Conservation (phyloP, 768 basidiomycete genomes). For the Hemileccinum impolitum region DNA sequence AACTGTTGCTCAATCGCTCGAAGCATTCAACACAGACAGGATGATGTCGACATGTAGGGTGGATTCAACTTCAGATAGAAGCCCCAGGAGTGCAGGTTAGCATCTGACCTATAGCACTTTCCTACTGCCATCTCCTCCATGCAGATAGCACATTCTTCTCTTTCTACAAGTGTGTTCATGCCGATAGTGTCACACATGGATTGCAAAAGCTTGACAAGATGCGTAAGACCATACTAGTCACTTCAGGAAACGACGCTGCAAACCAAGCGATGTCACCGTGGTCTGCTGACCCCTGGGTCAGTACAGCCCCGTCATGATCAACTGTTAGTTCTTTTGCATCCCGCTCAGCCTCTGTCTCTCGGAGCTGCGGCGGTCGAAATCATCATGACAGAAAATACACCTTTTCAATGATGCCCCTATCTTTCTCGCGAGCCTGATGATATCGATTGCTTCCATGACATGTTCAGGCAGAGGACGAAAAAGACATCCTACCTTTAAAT, state of each 20-base stretch:
- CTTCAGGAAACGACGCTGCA: not conserved
- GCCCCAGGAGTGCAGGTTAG: not conserved
- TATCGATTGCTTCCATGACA: not conserved
- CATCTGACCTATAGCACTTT: constrained; percentile 21
- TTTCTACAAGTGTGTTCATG: constrained; percentile 21
- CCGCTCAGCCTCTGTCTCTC: constrained; percentile 11
- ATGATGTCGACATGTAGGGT: constrained; percentile 17
- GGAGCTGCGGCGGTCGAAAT: constrained; percentile 10
- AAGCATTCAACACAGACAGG: constrained; percentile 18
- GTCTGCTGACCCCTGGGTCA: constrained; percentile 2
- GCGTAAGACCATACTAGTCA: not conserved
- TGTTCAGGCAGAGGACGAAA: no score
- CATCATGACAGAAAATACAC: not conserved
- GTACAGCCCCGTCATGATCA: not conserved
- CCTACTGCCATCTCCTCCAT: constrained; percentile 13
- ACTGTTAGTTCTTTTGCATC: constrained; percentile 14
- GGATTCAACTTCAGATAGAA: not conserved
- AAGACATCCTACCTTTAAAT: constrained; percentile 7
- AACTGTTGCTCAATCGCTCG: not conserved
- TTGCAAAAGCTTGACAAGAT: constrained; percentile 13
- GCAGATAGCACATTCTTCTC: constrained; percentile 21
- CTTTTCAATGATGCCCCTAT: constrained; percentile 16
- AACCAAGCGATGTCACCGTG: constrained; percentile 10
- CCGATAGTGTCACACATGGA: constrained; percentile 14
- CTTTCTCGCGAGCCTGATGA: constrained; percentile 11